phyloP scores from a whole-genome alignment of 331 rosid genomes.

The Malus hybrid region DNA sequence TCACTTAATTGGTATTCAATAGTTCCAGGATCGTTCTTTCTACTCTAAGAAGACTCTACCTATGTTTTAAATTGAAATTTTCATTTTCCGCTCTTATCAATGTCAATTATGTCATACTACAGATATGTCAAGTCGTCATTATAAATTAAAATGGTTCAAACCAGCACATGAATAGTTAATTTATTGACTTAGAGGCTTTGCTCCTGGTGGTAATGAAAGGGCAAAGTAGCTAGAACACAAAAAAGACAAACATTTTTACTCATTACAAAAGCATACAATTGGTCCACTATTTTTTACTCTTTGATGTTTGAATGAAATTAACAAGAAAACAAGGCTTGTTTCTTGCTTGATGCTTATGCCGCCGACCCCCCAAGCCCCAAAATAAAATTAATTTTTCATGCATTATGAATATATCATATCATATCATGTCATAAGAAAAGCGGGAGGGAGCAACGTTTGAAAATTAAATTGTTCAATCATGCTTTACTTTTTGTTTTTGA shows the following conservation, averaged over 20 bases:
- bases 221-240: background rate
- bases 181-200: background rate
- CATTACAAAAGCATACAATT: background rate
- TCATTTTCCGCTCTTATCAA: too few relatives aligned
- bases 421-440: too few relatives aligned
- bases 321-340: background rate
- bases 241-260: background rate
- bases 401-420: too few relatives aligned
- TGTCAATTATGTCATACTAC: too few relatives aligned
- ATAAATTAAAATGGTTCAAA: too few relatives aligned
- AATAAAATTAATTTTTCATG: background rate
- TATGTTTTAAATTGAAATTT: too few relatives aligned
- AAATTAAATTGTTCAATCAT: background rate
- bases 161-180: background rate
- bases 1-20: too few relatives aligned
- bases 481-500: background rate
- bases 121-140: too few relatives aligned
- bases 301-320: background rate
- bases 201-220: background rate
- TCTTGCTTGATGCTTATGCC: background rate
- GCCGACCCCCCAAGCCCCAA: background rate
- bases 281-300: background rate
- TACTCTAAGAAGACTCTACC: too few relatives aligned
- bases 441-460: background rate
- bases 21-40: too few relatives aligned